phyloP scores from a whole-genome alignment of 2,329 filamentous ascomycete species.

The Colletotrichum liaoningense region DNA sequence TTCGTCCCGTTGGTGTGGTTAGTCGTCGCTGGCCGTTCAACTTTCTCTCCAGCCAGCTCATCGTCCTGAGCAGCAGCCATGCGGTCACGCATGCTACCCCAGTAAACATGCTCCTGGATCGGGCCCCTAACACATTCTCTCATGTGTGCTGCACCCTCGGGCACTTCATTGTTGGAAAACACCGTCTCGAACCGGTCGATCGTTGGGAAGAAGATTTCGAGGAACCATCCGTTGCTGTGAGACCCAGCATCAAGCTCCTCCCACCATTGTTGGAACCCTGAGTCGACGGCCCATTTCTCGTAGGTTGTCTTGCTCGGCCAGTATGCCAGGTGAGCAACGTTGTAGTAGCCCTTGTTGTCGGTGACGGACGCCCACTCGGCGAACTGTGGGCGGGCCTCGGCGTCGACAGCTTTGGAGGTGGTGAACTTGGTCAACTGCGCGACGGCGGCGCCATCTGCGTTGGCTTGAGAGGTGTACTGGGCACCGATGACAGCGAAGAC shows the following conservation, averaged over 20 bases:
- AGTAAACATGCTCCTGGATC: conserved; percentile 57
- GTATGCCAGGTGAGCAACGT: conserved; percentile 48
- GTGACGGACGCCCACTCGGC: conserved; percentile 34
- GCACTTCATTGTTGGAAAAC: conserved; percentile 48
- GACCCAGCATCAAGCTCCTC: conserved; percentile 40
- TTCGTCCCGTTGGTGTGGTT: conserved; percentile 39
- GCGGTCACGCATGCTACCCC: conserved; percentile 59
- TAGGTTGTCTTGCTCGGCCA: conserved; percentile 46
- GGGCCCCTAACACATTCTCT: conserved; percentile 47
- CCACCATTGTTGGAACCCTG: conserved; percentile 54
- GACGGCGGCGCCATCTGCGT: conserved; percentile 12
- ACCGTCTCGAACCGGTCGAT: conserved; percentile 57
- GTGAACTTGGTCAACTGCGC: conserved; percentile 29
- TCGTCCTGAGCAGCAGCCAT: conserved; percentile 52
- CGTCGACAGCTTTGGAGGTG: conserved; percentile 5
- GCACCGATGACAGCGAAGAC: conserved; percentile 36
- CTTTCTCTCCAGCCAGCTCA: conserved; percentile 43
- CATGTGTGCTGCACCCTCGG: conserved; percentile 56
- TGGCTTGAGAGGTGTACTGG: conserved; percentile 22
- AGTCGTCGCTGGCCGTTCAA: background rate
- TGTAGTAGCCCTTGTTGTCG: conserved; percentile 33
- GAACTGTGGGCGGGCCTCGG: conserved; percentile 15
- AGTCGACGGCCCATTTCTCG: conserved; percentile 45
- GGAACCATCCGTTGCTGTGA: conserved; percentile 51
- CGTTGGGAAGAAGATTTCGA: conserved; percentile 53